A percentile compares a stretch with the other conserved stretches of the same genome.
Evolutionary conservation across 768 basidiomycete species (phyloP).

Genomic region (Lactarius deliciosus): DNA sequence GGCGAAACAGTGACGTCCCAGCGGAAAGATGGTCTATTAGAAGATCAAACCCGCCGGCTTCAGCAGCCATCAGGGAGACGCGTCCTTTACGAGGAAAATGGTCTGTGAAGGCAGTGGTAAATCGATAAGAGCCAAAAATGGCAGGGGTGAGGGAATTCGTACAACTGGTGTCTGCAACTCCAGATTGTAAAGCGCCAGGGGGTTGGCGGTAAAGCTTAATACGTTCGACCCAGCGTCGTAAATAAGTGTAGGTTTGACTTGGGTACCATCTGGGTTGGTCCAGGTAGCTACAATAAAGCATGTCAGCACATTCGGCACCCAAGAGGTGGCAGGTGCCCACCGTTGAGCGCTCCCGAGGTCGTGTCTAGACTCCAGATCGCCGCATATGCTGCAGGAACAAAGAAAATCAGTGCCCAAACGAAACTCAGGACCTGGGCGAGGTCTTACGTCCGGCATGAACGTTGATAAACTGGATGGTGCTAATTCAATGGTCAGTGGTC

Average conservation of each 20-base stretch:
- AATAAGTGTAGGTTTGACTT: background rate
- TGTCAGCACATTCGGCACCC: background rate
- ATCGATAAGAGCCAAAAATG: background rate
- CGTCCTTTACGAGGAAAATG: no score
- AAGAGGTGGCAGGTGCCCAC: background rate
- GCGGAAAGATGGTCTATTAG: no score
- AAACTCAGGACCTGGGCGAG: background rate
- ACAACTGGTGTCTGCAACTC: background rate
- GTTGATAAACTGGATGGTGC: background rate
- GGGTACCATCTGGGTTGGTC: background rate
- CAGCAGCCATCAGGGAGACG: no score
- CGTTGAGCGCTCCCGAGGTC: background rate
- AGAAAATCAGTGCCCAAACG: background rate
- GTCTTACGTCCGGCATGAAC: constrained; percentile 8
- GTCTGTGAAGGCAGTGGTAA: background rate
- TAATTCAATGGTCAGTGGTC: background rate
- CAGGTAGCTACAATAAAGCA: background rate
- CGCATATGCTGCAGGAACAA: background rate
- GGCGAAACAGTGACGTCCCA: background rate
- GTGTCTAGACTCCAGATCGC: background rate
- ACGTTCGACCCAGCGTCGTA: background rate
- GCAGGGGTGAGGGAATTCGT: background rate
- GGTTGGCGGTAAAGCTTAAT: background rate
- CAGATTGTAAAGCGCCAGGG: background rate
- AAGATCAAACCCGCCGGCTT: no score